Base-by-base conservation (phyloP, 2,329 filamentous ascomycete genomes). In the Pseudogymnoascus sp. region DNA sequence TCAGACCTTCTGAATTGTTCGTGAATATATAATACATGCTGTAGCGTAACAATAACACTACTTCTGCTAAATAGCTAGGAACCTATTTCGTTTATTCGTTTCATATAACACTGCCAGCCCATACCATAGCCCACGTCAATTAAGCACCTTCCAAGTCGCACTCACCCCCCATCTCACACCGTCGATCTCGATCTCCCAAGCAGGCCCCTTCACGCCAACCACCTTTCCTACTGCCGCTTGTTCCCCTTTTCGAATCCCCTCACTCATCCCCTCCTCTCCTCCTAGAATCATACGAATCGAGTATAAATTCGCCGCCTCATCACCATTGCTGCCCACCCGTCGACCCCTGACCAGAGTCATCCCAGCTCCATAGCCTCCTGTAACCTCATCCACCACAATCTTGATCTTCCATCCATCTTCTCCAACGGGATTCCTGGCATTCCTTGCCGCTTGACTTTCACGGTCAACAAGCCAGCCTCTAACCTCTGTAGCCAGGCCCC, bases 391-490 rank as follows among this genome's bases (percentile, higher is more conserved):
- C 35, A 73, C 64, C 11, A 68, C 12, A 26, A 75, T 59, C 49
- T 59, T 70, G 4, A 70, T 63, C 16, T 70, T 26, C 73, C 72
- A 73, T 31, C 60, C 37, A 41, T 68, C 65, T 8, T 67, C 66
- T n/a, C 60, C 67, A 38, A 52, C 62, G 7, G 64, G 49, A 31
- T 68, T 61, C 61, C 67, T 49, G 2, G 68, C 35, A 60, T 64
- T 64, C 23, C 37, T 38, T 11, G 52, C 35, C 6, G 60, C 59
- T 16, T 59, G 38, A 43, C 33, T 59, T 37, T 72, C 71, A 8
- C 73, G 64, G 61, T 81, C 79, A 14, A 83, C 70, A 11, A 84
- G 72, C 80, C 80, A 83, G 14, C 74, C 72, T 59, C 80, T 75
- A 31, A 82, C 69, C 58, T 76, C 78, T 0, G 76, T 74, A 2